Conservation (phyloP, 768 basidiomycete species). For the Russula abietina region DNA sequence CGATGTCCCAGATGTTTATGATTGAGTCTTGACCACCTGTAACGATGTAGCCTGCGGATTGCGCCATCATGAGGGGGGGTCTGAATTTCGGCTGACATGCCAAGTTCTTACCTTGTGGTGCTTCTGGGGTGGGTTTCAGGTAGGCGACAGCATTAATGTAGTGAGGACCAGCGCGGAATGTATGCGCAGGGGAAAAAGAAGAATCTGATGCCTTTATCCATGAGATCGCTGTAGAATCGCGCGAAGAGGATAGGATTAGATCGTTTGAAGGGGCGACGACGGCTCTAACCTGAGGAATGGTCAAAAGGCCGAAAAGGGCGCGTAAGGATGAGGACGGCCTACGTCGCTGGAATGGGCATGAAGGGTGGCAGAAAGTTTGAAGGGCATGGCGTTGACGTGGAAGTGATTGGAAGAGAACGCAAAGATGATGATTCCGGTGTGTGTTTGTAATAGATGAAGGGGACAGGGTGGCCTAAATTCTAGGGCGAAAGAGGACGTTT, state of each 20-base stretch:
- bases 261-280: conserved; percentile 69
- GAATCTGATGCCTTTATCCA: conserved; percentile 58
- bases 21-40: conserved; percentile 87
- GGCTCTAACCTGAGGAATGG: conserved; percentile 66
- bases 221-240: conserved; percentile 84
- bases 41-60: conserved; percentile 54
- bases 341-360: conserved; percentile 70
- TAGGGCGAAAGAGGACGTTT: conserved; percentile 10
- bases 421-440: conserved; percentile 17
- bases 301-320: conserved; percentile 26
- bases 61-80: conserved; percentile 22
- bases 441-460: conserved; percentile 16
- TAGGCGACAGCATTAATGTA: conserved; percentile 81
- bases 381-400: conserved; percentile 44
- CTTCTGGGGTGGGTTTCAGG: conserved; percentile 50
- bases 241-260: conserved; percentile 82
- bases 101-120: conserved; percentile 55
- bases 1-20: conserved; percentile 74
- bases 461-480: background rate
- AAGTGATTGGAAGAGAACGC: conserved; percentile 16
- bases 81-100: background rate
- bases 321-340: conserved; percentile 30
- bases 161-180: conserved; percentile 59
- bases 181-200: conserved; percentile 48
- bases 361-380: conserved; percentile 72